phyloP scores from a whole-genome alignment of 345 rosid species.

The Rhizophora apiculata region DNA sequence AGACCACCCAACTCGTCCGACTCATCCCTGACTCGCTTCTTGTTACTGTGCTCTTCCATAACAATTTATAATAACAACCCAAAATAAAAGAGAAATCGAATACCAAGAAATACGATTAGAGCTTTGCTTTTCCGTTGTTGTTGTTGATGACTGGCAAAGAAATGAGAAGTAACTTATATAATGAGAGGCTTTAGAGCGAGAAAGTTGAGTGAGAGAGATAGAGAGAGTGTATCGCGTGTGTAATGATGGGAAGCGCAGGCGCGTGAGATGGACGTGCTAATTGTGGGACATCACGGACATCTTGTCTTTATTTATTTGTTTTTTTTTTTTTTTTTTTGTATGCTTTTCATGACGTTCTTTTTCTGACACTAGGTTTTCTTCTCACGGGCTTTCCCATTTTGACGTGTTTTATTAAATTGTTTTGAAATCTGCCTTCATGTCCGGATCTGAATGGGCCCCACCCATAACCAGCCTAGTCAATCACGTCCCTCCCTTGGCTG shows the following conservation, averaged over 20 bases:
- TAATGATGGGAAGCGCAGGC: slow-evolving; percentile 25
- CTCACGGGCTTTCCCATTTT: not conserved
- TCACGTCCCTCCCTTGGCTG: slow-evolving; percentile 20
- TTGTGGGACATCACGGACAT: slow-evolving; percentile 48
- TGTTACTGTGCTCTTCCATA: slow-evolving; percentile 35
- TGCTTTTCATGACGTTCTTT: not conserved
- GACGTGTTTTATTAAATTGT: slow-evolving; percentile 1
- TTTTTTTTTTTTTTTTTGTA: not conserved
- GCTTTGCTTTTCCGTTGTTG: slow-evolving; percentile 12
- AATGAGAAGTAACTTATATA: slow-evolving; percentile 39
- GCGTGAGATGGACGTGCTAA: slow-evolving; percentile 30
- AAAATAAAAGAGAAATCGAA: accelerated
- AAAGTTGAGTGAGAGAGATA: slow-evolving; percentile 29
- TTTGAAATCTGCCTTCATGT: slow-evolving; percentile 27
- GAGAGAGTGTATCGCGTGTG: not conserved
- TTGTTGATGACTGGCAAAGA: slow-evolving; percentile 26
- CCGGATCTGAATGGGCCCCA: slow-evolving; percentile 31
- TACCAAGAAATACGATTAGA: not conserved
- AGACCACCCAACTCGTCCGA: slow-evolving; percentile 31
- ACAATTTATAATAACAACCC: not conserved
- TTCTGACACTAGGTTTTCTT: not conserved
- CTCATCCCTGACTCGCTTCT: slow-evolving; percentile 50
- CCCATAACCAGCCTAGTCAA: slow-evolving; percentile 31
- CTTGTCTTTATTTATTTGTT: slow-evolving; percentile 20
- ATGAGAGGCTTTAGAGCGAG: slow-evolving; percentile 32